Evolutionary conservation across 495 filamentous ascomycete species (phyloP), one percentile per base, ranked within the genome.

Genomic region (Penicillium cinerascens): DNA sequence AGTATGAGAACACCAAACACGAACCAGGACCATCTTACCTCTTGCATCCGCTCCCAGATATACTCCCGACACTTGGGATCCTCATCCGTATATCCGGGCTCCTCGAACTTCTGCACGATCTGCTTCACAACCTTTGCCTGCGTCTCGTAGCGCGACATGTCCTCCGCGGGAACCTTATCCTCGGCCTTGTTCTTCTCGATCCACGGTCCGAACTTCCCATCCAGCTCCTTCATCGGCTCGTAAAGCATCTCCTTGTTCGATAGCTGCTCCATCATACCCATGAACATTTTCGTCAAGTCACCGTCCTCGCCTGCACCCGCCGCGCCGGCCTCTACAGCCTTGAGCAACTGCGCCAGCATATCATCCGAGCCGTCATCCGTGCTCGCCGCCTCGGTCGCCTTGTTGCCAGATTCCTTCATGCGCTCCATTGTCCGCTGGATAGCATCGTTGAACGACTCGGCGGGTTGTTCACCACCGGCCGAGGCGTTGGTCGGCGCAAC

Each of bases 201-300:
- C 93, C 93, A 98, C 3, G 67, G 81, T 0, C 88, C 91, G 63
- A 92, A 98, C 69, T 96, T 97, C 21, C 87, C 85, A 63, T 92
- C 75, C 54, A 97, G 70, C 71, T 98, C 95, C 74, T 93, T 95
- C 92, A 98, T 97, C 15, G 93, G 93, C 72, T 97, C 92, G 61
- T 98, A 97, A 39, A 98, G 73, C 51, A 98, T 96, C 63, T 98
- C 93, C 75, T 96, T 97, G 64, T 93, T 95, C 2, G 93, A 97
- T 49, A 98, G 75, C 68, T 98, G 91, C 69, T 97, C 90, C 92
- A 98, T 97, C 90, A 97, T 96, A 23, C 87, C 88, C 76, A 95
- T 77, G 26, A 97, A 78, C 84, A 97, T 87, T 70, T 93, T 92
- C 22, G 86, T 88, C 59, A 97, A 86, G 54, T 95, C 91, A 49